A percentile compares a stretch with the other conserved stretches of the same genome.
These are phyloP conservation scores for Mycosarcoma maydis DNA, from an alignment of 1,284 basidiomycete genomes.

Conservation along the genomic window DNA sequence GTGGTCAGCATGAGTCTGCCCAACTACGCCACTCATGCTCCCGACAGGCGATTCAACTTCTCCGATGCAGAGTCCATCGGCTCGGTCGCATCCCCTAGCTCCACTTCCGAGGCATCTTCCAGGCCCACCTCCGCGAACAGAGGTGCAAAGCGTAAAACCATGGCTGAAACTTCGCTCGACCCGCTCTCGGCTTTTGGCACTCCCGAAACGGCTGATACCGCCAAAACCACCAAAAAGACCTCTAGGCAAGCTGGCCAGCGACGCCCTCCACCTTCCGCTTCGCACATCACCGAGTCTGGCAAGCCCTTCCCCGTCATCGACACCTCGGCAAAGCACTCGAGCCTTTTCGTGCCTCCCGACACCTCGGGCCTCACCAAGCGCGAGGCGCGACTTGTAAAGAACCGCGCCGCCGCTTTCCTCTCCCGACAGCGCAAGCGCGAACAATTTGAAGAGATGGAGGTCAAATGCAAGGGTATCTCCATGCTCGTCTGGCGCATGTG, in stretches of 20 bases:
- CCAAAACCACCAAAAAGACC: slow-evolving; percentile 23
- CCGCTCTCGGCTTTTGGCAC: slow-evolving; percentile 6
- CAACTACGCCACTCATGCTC: slow-evolving; percentile 20
- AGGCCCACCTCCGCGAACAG: slow-evolving; percentile 21
- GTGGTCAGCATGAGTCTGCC: slow-evolving; percentile 36
- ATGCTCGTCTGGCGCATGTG: slow-evolving; percentile 62
- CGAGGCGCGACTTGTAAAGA: slow-evolving; percentile 88
- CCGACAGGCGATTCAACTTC: slow-evolving; percentile 30
- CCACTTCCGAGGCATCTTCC: slow-evolving; percentile 25
- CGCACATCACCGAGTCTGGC: slow-evolving; percentile 62
- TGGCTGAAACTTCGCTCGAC: slow-evolving; percentile 18
- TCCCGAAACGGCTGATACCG: slow-evolving; percentile 1
- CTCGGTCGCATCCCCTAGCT: slow-evolving; percentile 32
- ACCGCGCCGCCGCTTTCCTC: slow-evolving; percentile 88
- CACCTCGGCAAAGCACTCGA: slow-evolving; percentile 65
- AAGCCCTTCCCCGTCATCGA: slow-evolving; percentile 66
- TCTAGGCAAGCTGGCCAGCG: slow-evolving; percentile 24
- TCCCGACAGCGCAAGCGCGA: slow-evolving; percentile 88
- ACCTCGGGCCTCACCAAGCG: slow-evolving; percentile 86
- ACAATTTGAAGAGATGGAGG: slow-evolving; percentile 88
- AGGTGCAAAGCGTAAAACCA: slow-evolving; percentile 32
- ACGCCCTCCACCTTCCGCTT: slow-evolving; percentile 61
- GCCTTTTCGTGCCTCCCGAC: slow-evolving; percentile 80
- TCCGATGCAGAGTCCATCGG: slow-evolving; percentile 33
- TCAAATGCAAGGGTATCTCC: slow-evolving; percentile 71